Evolutionary conservation across 1,284 basidiomycete genomes (phyloP).

Genomic region (Microstroma glucosiphilum): DNA sequence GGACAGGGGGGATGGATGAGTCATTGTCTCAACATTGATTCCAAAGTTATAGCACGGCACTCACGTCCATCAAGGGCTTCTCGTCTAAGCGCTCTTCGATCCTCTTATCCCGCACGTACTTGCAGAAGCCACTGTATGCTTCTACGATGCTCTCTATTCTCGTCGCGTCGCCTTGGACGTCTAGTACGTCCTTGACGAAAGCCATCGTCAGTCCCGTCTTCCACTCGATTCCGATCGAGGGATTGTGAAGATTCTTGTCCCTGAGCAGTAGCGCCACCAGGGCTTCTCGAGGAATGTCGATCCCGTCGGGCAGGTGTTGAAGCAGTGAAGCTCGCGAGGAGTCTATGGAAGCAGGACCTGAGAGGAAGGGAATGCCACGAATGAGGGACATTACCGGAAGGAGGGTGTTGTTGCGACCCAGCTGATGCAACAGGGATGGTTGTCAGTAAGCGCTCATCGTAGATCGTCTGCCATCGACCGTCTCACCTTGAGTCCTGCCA

Average conservation of each 20-base stretch:
- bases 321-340: background rate
- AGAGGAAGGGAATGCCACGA: slow-evolving; percentile 15
- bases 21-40: too few species aligned
- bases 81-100: slow-evolving; percentile 22
- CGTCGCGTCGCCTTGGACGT: background rate
- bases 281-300: slow-evolving; percentile 6
- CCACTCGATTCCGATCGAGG: slow-evolving; percentile 9
- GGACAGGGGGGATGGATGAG: background rate
- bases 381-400: slow-evolving; percentile 28
- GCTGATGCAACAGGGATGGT: slow-evolving; percentile 10
- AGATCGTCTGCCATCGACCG: background rate
- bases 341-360: background rate
- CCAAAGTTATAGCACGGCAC: too few species aligned
- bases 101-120: slow-evolving; percentile 15
- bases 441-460: slow-evolving; percentile 16
- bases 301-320: background rate
- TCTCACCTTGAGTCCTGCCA: slow-evolving; percentile 39
- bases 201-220: slow-evolving; percentile 15
- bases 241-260: slow-evolving; percentile 10
- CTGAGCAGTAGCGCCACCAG: slow-evolving; percentile 3
- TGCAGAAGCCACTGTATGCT: slow-evolving; percentile 20
- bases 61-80: slow-evolving; percentile 29
- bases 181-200: slow-evolving; percentile 14
- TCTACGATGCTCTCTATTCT: background rate
- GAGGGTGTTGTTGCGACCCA: background rate